Percentiles rank a stretch among this genome's conserved stretches.
These are phyloP conservation scores for Aegilops speltoides DNA, from an alignment of 176 grass and related monocot species.

Conservation along the genomic window DNA sequence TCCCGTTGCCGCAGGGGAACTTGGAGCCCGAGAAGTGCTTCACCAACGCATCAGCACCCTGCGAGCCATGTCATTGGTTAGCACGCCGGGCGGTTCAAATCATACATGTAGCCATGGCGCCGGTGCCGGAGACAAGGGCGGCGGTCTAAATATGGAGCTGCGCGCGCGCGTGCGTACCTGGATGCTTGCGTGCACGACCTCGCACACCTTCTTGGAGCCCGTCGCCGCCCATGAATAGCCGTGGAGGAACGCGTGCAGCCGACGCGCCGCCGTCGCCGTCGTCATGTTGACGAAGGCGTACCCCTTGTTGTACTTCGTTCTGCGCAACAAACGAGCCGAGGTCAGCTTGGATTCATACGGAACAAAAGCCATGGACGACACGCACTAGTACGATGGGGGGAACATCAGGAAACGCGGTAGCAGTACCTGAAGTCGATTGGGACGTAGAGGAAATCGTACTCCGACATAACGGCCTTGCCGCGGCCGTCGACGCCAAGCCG, in stretches of 20 bases:
- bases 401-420: too few relatives aligned
- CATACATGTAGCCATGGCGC: neutral
- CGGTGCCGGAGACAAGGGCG: neutral
- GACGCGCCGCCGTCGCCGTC: slow-evolving; percentile 23
- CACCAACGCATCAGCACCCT: neutral
- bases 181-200: slow-evolving; percentile 29
- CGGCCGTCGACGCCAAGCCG: too few relatives aligned
- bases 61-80: neutral
- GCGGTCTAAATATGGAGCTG: too few relatives aligned
- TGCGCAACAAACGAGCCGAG: neutral
- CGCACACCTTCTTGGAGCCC: slow-evolving; percentile 37
- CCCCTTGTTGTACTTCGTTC: slow-evolving; percentile 40
- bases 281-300: slow-evolving; percentile 71
- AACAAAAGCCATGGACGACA: neutral
- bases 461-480: neutral
- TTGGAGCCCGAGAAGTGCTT: slow-evolving; percentile 8
- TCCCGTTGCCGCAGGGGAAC: neutral
- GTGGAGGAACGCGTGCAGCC: slow-evolving; percentile 28
- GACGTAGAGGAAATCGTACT: slow-evolving; percentile 65
- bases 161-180: slow-evolving; percentile 26
- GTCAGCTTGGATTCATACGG: neutral
- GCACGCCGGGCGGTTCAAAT: neutral
- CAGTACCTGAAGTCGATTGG: slow-evolving; percentile 50
- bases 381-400: neutral
- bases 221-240: slow-evolving; percentile 1